Percentiles rank a stretch among this genome's conserved stretches.
Evolutionary conservation across 2,329 filamentous ascomycete species (phyloP).

Genomic region (Raffaelea ambrosiae): DNA sequence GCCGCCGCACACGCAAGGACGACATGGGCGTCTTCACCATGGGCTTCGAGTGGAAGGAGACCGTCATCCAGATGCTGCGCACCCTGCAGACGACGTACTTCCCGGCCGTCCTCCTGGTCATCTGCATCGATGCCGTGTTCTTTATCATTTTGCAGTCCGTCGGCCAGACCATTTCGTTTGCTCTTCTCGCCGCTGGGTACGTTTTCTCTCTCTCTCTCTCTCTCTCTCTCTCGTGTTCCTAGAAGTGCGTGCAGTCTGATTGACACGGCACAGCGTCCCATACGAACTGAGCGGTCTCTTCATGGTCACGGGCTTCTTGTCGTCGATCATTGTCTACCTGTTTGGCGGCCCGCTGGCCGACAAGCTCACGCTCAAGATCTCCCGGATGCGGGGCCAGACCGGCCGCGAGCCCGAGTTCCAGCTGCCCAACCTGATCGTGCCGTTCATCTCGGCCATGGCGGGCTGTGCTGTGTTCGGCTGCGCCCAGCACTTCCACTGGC

Average conservation of each 20-base stretch:
- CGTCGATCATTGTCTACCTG: slow-evolving; percentile 16
- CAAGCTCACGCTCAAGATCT: slow-evolving; percentile 16
- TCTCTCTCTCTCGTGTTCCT: slow-evolving; percentile 3
- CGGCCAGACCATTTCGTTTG: slow-evolving; percentile 14
- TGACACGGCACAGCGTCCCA: slow-evolving; percentile 17
- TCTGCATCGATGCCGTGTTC: slow-evolving; percentile 21
- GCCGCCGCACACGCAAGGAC: slow-evolving; percentile 18
- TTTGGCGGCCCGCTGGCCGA: slow-evolving; percentile 23
- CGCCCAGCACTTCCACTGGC: slow-evolving; percentile 18
- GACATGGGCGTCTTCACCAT: slow-evolving; percentile 22
- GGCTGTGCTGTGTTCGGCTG: slow-evolving; percentile 22
- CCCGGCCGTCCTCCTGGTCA: slow-evolving; percentile 22
- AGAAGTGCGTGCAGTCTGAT: slow-evolving; percentile 12
- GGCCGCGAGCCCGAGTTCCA: slow-evolving; percentile 23
- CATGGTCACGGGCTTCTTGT: slow-evolving; percentile 16
- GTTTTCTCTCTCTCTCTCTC: too few relatives aligned
- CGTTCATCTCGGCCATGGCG: slow-evolving; percentile 17
- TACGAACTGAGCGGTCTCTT: slow-evolving; percentile 22
- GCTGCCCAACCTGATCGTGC: slow-evolving; percentile 21
- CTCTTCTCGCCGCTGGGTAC: slow-evolving; percentile 3
- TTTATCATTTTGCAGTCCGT: slow-evolving; percentile 19
- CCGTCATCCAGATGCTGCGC: slow-evolving; percentile 17
- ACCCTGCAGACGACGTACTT: slow-evolving; percentile 22
- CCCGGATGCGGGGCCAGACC: slow-evolving; percentile 14
- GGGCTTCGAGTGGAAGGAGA: slow-evolving; percentile 20